Percentiles rank a stretch among this genome's conserved stretches.
phyloP scores from a whole-genome alignment of 2,329 filamentous ascomycete species.

The Nannizziopsis arthrosporioides region DNA sequence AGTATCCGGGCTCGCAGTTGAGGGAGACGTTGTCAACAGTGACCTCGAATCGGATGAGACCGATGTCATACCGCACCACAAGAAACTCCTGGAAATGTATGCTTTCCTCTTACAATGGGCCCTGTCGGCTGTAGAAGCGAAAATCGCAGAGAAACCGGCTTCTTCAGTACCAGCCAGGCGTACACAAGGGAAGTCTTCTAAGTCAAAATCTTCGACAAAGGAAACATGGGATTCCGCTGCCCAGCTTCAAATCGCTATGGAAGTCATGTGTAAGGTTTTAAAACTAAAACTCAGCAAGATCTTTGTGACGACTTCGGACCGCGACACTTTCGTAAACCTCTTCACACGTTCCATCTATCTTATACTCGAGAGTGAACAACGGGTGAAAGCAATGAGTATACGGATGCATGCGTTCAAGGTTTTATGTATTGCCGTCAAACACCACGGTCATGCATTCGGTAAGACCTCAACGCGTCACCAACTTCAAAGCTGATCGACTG shows the following conservation, averaged over 20 bases:
- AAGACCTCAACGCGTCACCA: constrained; percentile 17
- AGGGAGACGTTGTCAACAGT: constrained; percentile 73
- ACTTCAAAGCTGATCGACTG: background rate
- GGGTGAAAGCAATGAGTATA: constrained; percentile 77
- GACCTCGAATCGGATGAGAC: constrained; percentile 89
- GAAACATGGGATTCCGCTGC: constrained; percentile 83
- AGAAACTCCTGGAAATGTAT: constrained; percentile 83
- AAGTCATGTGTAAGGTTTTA: constrained; percentile 91
- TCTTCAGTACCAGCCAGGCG: constrained; percentile 58
- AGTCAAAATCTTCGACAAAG: constrained; percentile 54
- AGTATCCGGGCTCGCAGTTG: constrained; percentile 70
- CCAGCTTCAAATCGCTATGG: constrained; percentile 78
- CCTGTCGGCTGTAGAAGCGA: constrained; percentile 84
- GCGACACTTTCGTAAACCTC: constrained; percentile 85
- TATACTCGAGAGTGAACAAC: constrained; percentile 83
- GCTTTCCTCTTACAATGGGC: constrained; percentile 93
- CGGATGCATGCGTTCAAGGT: constrained; percentile 98
- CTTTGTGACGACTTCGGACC: constrained; percentile 89
- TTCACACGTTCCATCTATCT: constrained; percentile 90
- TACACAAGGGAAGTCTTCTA: constrained; percentile 62
- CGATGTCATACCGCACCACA: constrained; percentile 74
- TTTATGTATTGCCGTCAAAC: constrained; percentile 89
- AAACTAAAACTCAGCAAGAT: constrained; percentile 85
- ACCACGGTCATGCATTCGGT: constrained; percentile 95
- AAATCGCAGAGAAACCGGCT: constrained; percentile 79